Evolutionary conservation across 1,139 yeast species (phyloP), one percentile per base, ranked within the genome.

Genomic region (Protomyces pachydermus): DNA sequence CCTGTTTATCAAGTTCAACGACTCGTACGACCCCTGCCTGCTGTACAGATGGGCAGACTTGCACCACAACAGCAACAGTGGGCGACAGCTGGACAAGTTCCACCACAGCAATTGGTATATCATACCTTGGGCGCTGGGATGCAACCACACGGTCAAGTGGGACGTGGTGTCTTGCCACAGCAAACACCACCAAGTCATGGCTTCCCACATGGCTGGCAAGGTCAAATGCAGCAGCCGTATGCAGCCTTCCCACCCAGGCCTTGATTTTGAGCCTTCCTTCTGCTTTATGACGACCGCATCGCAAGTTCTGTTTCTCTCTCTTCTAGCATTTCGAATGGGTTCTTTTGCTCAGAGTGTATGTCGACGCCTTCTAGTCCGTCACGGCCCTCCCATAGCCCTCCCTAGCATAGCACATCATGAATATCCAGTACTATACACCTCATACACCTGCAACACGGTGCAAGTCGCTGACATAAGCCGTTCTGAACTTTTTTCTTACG

Each of bases 1-100:
- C 64, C 64, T 12, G 55, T 60, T 16, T 56, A 54, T 18, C 60
- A 52, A 14, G 64, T 60, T 8, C 60, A 60, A 23, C 42, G 51
- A 45, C 54, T 60, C 34, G 56, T 52, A 18, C 23, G 48, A 20
- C 48, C 48, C 3, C 23, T 42, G 5, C 48, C 48, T 18, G 25
- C 48, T 5, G 12, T 18, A 1, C 48, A 42, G 2, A 42, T 42
- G 48, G 48, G 48, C 23, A 12, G 25, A 5, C 20, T 16, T 9
- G 25, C 25, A 20, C 48, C 20, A 20, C 48, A 42, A 18, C 48
- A 42, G 48, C 25, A 18, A 16, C 48, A 42, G 18, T 18, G 9
- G 25, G 20, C 23, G 48, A 20, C 16, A 20, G 48, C 25, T 42
- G 48, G 25, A 16, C 25, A 20, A 5, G 20, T 42, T 4, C 48